These are phyloP conservation scores for Porpolomopsis calyptriformis DNA, from an alignment of 768 basidiomycete species.

Conservation along the genomic window DNA sequence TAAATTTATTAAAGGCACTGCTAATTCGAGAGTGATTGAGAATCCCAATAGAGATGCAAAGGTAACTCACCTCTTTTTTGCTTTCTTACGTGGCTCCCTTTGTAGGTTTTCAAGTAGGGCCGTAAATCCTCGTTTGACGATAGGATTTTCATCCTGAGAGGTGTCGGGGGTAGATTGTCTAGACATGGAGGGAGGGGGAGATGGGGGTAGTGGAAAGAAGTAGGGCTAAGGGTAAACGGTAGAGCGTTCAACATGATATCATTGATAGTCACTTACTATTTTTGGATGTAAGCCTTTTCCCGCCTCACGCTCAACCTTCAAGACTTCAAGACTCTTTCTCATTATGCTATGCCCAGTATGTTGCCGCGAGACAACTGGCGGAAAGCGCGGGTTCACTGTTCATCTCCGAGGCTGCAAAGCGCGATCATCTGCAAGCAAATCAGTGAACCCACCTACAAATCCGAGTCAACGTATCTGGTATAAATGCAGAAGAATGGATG, in stretches of 20 bases:
- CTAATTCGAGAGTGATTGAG: neutral
- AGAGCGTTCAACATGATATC: neutral
- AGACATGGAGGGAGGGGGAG: too few species aligned
- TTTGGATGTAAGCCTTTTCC: neutral
- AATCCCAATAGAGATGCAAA: neutral
- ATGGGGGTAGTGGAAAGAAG: too few species aligned
- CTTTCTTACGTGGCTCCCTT: neutral
- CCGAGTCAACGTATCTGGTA: too few species aligned
- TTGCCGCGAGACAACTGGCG: neutral
- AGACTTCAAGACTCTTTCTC: neutral
- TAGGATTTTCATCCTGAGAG: too few species aligned
- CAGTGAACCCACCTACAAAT: too few species aligned
- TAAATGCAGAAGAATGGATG: neutral
- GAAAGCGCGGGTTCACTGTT: neutral
- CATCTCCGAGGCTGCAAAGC: neutral
- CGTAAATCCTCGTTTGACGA: too few species aligned
- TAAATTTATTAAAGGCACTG: conserved; percentile 1
- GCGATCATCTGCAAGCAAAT: too few species aligned
- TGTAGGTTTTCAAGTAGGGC: neutral
- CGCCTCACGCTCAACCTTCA: neutral
- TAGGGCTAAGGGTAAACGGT: too few species aligned
- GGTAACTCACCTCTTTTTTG: neutral
- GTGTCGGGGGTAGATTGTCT: too few species aligned
- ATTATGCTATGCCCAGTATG: neutral
- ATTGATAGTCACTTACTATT: neutral